These are phyloP conservation scores for Thalassiosira livingstoniorum DNA, from an alignment of 352 stramenopile species.

Conservation along the genomic window DNA sequence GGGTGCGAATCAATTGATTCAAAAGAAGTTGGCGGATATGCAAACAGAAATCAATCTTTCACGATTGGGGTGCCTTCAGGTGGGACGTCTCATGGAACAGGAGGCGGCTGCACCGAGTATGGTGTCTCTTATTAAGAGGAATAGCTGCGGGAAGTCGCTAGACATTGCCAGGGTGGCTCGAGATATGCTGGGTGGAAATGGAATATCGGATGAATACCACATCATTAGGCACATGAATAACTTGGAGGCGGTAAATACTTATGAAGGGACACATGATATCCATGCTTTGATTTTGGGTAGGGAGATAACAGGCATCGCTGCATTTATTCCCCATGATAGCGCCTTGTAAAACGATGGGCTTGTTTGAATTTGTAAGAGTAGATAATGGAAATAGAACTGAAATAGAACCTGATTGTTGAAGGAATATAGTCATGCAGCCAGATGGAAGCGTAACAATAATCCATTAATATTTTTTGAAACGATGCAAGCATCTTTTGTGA, in stretches of 20 bases:
- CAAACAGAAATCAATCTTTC: conserved; percentile 94
- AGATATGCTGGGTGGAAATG: conserved; percentile 98
- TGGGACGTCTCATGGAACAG: conserved; percentile 91
- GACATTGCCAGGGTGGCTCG: conserved; percentile 90
- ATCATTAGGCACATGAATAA: conserved; percentile 98
- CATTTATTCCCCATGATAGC: conserved; percentile 89
- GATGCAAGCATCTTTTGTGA: too few relatives aligned
- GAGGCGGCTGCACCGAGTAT: conserved; percentile 88
- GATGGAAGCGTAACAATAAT: too few relatives aligned
- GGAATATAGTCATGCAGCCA: too few relatives aligned
- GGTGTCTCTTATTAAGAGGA: conserved; percentile 95
- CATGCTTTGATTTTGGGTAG: conserved; percentile 98
- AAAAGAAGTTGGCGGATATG: conserved; percentile 99
- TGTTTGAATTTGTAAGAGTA: too few relatives aligned
- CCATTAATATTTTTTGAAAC: too few relatives aligned
- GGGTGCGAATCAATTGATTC: conserved; percentile 97
- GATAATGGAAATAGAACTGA: too few relatives aligned
- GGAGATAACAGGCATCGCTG: conserved; percentile 94
- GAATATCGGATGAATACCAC: conserved; percentile 98
- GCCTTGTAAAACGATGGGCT: too few relatives aligned
- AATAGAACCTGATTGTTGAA: too few relatives aligned
- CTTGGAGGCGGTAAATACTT: conserved; percentile 98
- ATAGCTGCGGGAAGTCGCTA: conserved; percentile 94
- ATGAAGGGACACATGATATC: conserved; percentile 98
- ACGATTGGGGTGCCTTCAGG: conserved; percentile 91